Percentiles rank a stretch among this genome's conserved stretches.
These are phyloP conservation scores for Heliosperma pusillum DNA, from an alignment of 148 eudicot species.

Conservation along the genomic window DNA sequence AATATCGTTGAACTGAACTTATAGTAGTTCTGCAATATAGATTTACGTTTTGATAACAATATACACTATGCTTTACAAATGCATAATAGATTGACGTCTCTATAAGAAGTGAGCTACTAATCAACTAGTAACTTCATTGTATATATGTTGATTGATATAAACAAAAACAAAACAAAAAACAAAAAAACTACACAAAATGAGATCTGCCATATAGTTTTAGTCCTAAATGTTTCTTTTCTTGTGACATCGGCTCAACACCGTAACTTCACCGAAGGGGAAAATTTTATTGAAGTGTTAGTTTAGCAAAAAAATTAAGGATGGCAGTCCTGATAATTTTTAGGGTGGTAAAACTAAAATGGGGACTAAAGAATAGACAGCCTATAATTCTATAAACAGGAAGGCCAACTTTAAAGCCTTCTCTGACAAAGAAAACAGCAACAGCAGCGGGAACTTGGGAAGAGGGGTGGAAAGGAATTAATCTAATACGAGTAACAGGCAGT, in stretches of 20 bases:
- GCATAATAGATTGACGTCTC: too few relatives aligned
- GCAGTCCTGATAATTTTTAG: background rate
- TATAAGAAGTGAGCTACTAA: too few relatives aligned
- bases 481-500: too few relatives aligned
- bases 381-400: background rate
- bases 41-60: too few relatives aligned
- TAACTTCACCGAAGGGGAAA: background rate
- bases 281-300: background rate
- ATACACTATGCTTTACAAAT: too few relatives aligned
- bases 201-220: background rate
- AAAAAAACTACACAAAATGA: background rate
- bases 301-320: background rate
- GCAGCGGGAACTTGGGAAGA: background rate
- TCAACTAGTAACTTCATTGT: too few relatives aligned
- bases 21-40: too few relatives aligned
- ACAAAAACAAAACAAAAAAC: too few relatives aligned
- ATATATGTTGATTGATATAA: background rate
- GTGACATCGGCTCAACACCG: background rate
- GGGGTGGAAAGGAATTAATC: background rate
- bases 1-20: too few relatives aligned
- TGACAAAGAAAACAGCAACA: background rate
- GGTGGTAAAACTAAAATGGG: background rate
- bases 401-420: background rate
- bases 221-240: background rate
- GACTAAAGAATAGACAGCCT: background rate